phyloP scores from a whole-genome alignment of 345 rosid species.

The Cardamine resedifolia region DNA sequence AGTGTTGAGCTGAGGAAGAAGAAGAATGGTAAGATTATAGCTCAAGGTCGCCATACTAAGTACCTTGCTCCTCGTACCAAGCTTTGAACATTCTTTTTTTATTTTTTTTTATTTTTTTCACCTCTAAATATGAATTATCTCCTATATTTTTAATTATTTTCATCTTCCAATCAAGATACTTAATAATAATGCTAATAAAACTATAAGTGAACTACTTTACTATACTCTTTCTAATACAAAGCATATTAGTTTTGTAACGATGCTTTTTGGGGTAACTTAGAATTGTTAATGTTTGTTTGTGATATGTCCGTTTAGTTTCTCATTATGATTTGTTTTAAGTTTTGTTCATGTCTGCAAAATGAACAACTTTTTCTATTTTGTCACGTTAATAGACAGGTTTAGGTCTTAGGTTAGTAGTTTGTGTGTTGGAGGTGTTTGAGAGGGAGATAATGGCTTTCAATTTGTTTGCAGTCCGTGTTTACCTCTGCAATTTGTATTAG shows the following conservation, averaged over 20 bases:
- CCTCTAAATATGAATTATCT: neutral
- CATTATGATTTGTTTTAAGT: neutral
- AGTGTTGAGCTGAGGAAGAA: constrained; percentile 86
- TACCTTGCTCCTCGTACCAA: constrained; percentile 57
- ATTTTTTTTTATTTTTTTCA: neutral
- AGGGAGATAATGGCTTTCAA: neutral
- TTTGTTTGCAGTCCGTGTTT: neutral
- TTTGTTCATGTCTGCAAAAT: neutral
- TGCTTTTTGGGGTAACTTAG: neutral
- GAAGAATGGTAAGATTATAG: constrained; percentile 67
- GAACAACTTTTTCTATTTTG: neutral
- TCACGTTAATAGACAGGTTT: neutral
- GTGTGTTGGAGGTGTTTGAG: neutral
- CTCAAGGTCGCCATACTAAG: constrained; percentile 95
- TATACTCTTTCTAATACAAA: neutral
- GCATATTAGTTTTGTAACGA: neutral
- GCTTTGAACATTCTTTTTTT: constrained; percentile 44
- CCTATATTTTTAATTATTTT: neutral
- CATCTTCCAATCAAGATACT: neutral
- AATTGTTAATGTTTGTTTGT: neutral
- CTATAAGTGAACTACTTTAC: neutral
- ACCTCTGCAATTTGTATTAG: neutral
- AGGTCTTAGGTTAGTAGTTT: neutral
- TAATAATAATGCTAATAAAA: neutral
- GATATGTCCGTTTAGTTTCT: neutral